Evolutionary conservation across 805 yeast species (phyloP), one percentile per base, ranked within the genome.

Genomic region (Saturnispora ahearnii): DNA sequence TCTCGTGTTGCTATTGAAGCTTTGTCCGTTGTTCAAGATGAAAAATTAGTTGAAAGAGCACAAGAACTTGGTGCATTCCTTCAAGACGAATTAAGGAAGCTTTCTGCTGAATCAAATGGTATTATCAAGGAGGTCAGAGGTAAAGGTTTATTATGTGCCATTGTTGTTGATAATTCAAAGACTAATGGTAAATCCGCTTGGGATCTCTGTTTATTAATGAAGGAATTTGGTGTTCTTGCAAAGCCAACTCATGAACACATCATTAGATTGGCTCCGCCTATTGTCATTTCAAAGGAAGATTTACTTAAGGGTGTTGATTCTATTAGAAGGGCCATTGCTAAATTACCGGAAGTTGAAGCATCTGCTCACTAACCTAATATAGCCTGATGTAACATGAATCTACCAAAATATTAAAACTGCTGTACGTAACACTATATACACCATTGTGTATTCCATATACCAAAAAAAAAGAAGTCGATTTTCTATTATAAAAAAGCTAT

Each of bases 1-100:
- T 87, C 95, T 57, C 78, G 87, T 50, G 96, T 88, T 21, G 93
- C 97, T 53, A 81, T 87, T 65, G 96, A 96, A 52, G 96, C 98
- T 10, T 74, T 91, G 57, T 78, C 88, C 59, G 98, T 91, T 48
- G 87, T 91, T 50, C 78, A 76, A 66, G 95, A 91, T 59, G 98
- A 91, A 70, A 75, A 82, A 26, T 76, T 91, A 61, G 89, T 83
- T 38, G 87, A 86, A 62, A 80, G 95, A 68, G 82, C 97, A 5
- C 68, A 67, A 28, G 73, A 69, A 31, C 74, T 87, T 57, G 98
- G 98, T 56, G 76, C 73, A 24, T 73, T 77, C 57, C 78, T 91
- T 66, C 79, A 81, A 54, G 61, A 70, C 9, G 79, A 84, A 65
- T 72, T 86, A 55, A 61, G 76, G 62, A 59, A 66, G 3, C 29